Evolutionary conservation across 2,329 filamentous ascomycete genomes (phyloP), one percentile per base, ranked within the genome.

Genomic region (Alternaria incomplexa): DNA sequence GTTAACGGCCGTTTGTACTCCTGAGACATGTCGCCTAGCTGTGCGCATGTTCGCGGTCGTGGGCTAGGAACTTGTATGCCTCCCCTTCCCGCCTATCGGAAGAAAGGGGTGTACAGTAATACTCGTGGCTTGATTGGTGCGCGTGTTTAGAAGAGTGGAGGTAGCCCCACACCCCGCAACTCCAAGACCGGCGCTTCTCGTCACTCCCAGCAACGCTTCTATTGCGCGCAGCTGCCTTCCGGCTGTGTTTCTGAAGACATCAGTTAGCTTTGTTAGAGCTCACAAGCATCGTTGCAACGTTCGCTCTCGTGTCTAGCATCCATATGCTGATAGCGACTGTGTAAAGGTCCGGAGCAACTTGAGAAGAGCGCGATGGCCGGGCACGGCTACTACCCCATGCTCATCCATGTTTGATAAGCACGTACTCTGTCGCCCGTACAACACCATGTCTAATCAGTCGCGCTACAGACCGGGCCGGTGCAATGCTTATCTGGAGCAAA

Each of bases 391-490:
- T 9, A 48, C 23, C 46, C 23, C 36, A 40, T 48, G 46, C 46
- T 48, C 46, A 28, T 48, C n/a, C 46, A 48, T 48, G 46, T 1
- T 48, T 1, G 46, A 48, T 48, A 48, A 48, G 46, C 46, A 13
- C 46, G 25, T 48, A 48, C 46, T 48, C 46, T 12, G 23, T 48
- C 46, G 46, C 46, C 46, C 23, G 15, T 28, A 23, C 4, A 28
- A 48, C 5, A 28, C 46, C 46, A 48, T 48, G 46, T 48, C 46
- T 48, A 48, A 48, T 48, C 46, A 48, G 46, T 28, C 46, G 46
- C 6, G 46, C 46, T 51, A 61, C 36, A 54, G 54, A 40, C 58
- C 58, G 58, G 58, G 28, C 58, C 58, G 58, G 54, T 44, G 46
- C 20, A 28, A 25, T 44, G 40, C 50, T 55, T 59, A 59, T 59